Evolutionary conservation across 139 green algal species (phyloP).

Genomic region (Pleodorina starrii): DNA sequence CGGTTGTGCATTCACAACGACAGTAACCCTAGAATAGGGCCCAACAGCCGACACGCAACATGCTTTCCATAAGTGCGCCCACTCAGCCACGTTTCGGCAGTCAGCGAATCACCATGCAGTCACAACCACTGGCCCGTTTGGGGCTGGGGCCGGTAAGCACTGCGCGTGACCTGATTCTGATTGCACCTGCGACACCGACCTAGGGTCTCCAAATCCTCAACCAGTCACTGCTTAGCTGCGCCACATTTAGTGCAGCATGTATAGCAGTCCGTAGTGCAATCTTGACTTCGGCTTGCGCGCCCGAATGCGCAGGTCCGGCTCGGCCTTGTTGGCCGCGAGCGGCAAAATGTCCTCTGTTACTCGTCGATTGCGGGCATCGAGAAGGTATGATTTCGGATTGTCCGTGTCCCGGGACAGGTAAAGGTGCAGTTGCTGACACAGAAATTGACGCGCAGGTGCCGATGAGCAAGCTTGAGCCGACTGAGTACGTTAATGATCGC

Average conservation of each 20-base stretch:
- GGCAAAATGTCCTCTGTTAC: conserved; percentile 32
- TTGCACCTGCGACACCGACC: not conserved
- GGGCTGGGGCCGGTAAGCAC: conserved; percentile 37
- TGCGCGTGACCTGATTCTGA: not conserved
- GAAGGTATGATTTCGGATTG: conserved; percentile 47
- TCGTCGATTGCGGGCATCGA: conserved; percentile 54
- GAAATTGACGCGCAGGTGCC: conserved; percentile 72
- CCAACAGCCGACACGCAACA: conserved; percentile 9
- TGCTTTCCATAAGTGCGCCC: not conserved
- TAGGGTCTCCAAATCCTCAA: too few relatives aligned
- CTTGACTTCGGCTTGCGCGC: too few relatives aligned
- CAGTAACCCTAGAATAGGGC: conserved; percentile 1
- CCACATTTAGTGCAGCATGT: too few relatives aligned
- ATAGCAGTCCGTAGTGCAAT: too few relatives aligned
- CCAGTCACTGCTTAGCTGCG: too few relatives aligned
- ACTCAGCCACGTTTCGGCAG: not conserved
- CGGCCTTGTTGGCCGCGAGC: not conserved
- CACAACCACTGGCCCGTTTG: conserved; percentile 19
- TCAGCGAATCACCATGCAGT: conserved; percentile 20
- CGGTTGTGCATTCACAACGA: conserved; percentile 6
- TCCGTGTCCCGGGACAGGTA: too few relatives aligned
- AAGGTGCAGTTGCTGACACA: conserved; percentile 26
- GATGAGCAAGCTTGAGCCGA: conserved; percentile 85
- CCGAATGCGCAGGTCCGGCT: conserved; percentile 41
- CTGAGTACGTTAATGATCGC: conserved; percentile 89